Percentiles rank a stretch among this genome's conserved stretches.
Conservation (phyloP, 192 early-diverging fungal genomes). For the Rhizoclosmatium sp. region DNA sequence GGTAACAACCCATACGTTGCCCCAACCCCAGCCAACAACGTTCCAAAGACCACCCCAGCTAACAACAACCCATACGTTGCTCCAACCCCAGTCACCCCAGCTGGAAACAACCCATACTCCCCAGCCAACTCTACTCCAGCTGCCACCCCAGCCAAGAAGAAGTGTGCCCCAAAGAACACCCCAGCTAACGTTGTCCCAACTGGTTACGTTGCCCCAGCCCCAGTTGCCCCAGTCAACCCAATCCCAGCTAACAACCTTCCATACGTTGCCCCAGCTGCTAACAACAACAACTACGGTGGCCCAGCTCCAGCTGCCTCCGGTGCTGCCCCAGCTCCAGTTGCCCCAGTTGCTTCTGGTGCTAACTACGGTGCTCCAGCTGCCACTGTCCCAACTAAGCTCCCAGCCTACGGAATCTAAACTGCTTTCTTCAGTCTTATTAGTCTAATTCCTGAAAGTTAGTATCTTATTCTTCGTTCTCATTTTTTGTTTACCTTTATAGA, state of each 20-base stretch:
- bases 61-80: neutral
- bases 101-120: slow-evolving; percentile 3
- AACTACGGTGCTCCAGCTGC: neutral
- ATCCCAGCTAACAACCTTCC: neutral
- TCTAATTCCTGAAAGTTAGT: too few species aligned
- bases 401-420: neutral
- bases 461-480: neutral
- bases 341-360: neutral
- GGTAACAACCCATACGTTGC: slow-evolving; percentile 5
- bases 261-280: slow-evolving; percentile 5
- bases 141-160: slow-evolving; percentile 20
- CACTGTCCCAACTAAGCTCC: neutral
- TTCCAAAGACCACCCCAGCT: neutral
- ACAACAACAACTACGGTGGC: neutral
- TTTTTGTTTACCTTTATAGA: neutral
- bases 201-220: neutral
- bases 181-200: neutral
- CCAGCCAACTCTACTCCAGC: neutral
- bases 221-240: neutral
- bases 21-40: neutral
- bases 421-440: too few species aligned
- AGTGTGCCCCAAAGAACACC: slow-evolving; percentile 24
- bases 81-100: slow-evolving; percentile 13
- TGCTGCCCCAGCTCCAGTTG: neutral
- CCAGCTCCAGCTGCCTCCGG: neutral